These are phyloP conservation scores for Cordyceps militaris DNA, from an alignment of 2,329 filamentous ascomycete genomes.

Conservation along the genomic window DNA sequence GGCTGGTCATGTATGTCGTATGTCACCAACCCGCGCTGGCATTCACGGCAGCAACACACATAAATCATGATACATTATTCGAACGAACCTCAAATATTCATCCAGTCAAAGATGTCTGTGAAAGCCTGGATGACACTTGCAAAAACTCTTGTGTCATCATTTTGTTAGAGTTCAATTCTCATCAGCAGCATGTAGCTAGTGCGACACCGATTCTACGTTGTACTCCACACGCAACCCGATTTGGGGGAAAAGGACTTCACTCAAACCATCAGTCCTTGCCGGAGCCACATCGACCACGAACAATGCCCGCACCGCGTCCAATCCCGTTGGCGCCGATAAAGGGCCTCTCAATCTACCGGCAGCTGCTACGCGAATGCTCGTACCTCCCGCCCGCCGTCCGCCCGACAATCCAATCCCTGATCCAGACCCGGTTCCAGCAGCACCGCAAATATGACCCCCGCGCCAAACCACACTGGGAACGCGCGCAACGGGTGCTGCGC, in stretches of 20 bases:
- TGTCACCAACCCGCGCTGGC: too few relatives aligned
- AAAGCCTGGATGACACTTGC: too few relatives aligned
- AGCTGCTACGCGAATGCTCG: constrained; percentile 52
- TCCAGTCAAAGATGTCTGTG: too few relatives aligned
- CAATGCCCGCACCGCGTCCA: constrained; percentile 1
- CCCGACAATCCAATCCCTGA: constrained; percentile 34
- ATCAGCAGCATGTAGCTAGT: too few relatives aligned
- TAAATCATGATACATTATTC: too few relatives aligned
- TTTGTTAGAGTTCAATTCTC: too few relatives aligned
- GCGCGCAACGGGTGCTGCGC: constrained; percentile 38
- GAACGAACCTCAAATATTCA: too few relatives aligned
- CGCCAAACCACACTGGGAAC: constrained; percentile 27
- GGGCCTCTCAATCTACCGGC: constrained; percentile 39
- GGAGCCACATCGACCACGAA: neutral
- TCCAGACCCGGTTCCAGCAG: constrained; percentile 41
- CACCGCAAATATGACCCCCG: constrained; percentile 26
- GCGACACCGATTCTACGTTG: too few relatives aligned
- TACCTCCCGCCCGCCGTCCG: constrained; percentile 51
- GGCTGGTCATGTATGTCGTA: too few relatives aligned
- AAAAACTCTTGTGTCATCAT: too few relatives aligned
- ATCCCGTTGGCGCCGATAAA: neutral
- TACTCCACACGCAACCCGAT: too few relatives aligned
- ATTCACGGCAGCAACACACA: too few relatives aligned
- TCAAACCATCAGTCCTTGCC: neutral
- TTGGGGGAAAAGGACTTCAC: neutral